Evolutionary conservation across 495 filamentous ascomycete species (phyloP).

Genomic region (Tuber indicum): DNA sequence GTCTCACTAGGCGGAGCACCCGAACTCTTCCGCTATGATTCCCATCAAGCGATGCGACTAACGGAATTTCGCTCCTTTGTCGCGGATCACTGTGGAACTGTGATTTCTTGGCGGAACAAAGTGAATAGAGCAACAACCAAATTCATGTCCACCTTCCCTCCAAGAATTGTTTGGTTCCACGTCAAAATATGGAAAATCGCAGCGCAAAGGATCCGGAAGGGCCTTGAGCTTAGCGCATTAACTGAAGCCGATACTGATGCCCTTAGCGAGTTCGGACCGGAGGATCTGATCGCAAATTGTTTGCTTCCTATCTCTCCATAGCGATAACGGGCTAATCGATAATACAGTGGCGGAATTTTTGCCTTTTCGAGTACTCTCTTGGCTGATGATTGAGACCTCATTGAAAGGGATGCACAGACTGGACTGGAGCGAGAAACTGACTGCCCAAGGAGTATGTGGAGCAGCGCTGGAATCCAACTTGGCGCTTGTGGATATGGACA

Average conservation of each 20-base stretch:
- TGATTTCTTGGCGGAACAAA: neutral
- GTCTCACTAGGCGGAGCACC: neutral
- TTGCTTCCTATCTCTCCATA: neutral
- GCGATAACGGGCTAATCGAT: neutral
- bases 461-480: neutral
- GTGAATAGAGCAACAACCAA: neutral
- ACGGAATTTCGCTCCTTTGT: neutral
- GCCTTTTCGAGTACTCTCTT: neutral
- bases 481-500: neutral
- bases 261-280: neutral
- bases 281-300: slow-evolving; percentile 16
- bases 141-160: neutral
- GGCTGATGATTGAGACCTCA: slow-evolving; percentile 12
- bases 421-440: neutral
- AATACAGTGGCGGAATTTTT: neutral
- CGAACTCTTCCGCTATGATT: neutral
- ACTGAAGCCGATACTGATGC: neutral
- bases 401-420: slow-evolving; percentile 3
- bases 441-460: neutral
- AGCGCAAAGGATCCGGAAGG: neutral
- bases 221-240: neutral
- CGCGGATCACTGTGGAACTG: neutral
- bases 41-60: neutral
- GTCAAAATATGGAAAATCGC: slow-evolving; percentile 5
- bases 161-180: slow-evolving; percentile 10